Evolutionary conservation across 1,139 yeast species (phyloP).

Genomic region (Kodamaea sp.): DNA sequence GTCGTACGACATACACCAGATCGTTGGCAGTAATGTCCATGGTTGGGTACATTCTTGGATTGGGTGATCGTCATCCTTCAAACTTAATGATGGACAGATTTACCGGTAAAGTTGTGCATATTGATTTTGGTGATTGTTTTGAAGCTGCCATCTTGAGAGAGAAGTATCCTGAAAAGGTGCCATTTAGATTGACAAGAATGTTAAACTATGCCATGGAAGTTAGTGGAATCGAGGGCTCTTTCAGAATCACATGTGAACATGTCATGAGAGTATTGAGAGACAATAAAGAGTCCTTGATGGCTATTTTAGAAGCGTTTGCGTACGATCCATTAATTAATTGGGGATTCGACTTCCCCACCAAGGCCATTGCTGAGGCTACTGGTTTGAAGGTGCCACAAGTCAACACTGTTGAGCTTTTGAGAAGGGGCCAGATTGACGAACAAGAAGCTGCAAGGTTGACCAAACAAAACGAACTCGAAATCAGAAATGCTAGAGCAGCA

Average conservation of each 20-base stretch:
- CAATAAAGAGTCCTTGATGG: slow-evolving; percentile 95
- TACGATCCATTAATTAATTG: slow-evolving; percentile 97
- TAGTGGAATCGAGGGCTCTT: slow-evolving; percentile 97
- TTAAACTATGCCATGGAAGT: slow-evolving; percentile 98
- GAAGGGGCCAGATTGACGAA: slow-evolving; percentile 75
- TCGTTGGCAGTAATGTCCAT: slow-evolving; percentile 98
- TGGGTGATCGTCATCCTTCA: slow-evolving; percentile 98
- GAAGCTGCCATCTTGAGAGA: slow-evolving; percentile 97
- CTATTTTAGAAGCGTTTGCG: slow-evolving; percentile 96
- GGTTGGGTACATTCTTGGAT: slow-evolving; percentile 89
- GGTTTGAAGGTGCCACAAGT: slow-evolving; percentile 67
- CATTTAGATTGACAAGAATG: slow-evolving; percentile 96
- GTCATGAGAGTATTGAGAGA: slow-evolving; percentile 94
- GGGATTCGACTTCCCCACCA: slow-evolving; percentile 94
- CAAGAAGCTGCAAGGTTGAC: slow-evolving; percentile 73
- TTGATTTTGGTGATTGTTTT: slow-evolving; percentile 98
- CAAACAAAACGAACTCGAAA: slow-evolving; percentile 73
- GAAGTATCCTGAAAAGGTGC: slow-evolving; percentile 97
- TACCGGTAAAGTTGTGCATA: slow-evolving; percentile 94
- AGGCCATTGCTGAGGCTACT: slow-evolving; percentile 71
- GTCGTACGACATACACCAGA: slow-evolving; percentile 93
- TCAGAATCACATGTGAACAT: slow-evolving; percentile 94
- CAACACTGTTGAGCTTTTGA: slow-evolving; percentile 65
- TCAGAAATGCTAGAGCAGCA: slow-evolving; percentile 88
- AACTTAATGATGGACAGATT: slow-evolving; percentile 92